phyloP scores from a whole-genome alignment of 495 filamentous ascomycete species.

The Tuber borchii region DNA sequence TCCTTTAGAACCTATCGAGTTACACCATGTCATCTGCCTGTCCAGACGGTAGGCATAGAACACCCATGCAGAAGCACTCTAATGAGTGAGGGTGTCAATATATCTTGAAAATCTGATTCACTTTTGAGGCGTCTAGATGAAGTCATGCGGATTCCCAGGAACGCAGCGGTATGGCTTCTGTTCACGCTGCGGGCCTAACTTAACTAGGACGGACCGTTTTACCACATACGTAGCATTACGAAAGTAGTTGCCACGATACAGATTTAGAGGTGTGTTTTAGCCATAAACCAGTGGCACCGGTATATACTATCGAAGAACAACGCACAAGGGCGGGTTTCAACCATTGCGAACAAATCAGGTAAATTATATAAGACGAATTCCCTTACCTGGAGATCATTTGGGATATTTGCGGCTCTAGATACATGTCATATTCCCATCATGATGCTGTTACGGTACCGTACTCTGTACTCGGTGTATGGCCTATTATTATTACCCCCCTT shows the following conservation, averaged over 20 bases:
- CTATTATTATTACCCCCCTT: neutral
- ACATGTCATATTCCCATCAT: neutral
- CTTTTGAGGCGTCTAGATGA: conserved; percentile 4
- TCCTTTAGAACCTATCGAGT: conserved; percentile 13
- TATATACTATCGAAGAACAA: neutral
- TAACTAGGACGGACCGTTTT: neutral
- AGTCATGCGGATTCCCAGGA: conserved; percentile 2
- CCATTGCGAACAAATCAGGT: neutral
- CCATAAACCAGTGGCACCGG: neutral
- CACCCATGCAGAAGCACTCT: neutral
- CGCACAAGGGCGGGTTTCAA: neutral
- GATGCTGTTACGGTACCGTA: neutral
- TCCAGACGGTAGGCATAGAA: conserved; percentile 4
- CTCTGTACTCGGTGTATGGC: neutral
- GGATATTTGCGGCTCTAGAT: neutral
- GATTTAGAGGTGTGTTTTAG: neutral
- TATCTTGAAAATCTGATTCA: conserved; percentile 3
- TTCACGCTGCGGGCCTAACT: neutral
- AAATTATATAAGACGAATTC: neutral
- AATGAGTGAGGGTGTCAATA: conserved; percentile 6
- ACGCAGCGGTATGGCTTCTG: conserved; percentile 20
- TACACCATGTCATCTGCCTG: conserved; percentile 1
- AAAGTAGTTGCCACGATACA: neutral
- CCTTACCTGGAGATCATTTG: neutral
- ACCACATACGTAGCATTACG: neutral